Conservation (phyloP, 495 filamentous ascomycete genomes). For the Jackrogersella multiformis region DNA sequence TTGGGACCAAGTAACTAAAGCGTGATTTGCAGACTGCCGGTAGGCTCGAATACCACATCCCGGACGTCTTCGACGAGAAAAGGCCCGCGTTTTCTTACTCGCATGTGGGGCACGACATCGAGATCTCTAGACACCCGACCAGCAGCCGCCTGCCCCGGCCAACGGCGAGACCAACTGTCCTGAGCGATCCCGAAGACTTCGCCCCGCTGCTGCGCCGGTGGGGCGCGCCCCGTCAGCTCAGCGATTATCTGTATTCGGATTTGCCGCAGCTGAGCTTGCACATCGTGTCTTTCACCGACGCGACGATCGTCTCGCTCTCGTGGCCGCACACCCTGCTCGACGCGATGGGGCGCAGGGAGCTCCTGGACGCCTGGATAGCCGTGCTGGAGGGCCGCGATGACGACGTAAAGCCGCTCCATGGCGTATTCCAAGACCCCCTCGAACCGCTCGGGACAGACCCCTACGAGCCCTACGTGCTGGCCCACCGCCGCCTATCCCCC, state of each 20-base stretch:
- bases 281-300: slow-evolving; percentile 58
- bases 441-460: slow-evolving; percentile 9
- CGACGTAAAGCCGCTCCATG: slow-evolving; percentile 50
- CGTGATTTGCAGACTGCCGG: slow-evolving; percentile 35
- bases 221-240: slow-evolving; percentile 43
- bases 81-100: slow-evolving; percentile 53
- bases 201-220: slow-evolving; percentile 26
- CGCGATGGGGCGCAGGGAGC: slow-evolving; percentile 51
- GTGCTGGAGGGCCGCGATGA: slow-evolving; percentile 52
- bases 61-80: slow-evolving; percentile 48
- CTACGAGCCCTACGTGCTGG: slow-evolving; percentile 38
- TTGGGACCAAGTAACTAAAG: background rate
- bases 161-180: slow-evolving; percentile 44
- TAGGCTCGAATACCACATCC: slow-evolving; percentile 59
- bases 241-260: slow-evolving; percentile 55
- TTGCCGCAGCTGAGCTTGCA: slow-evolving; percentile 58
- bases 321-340: slow-evolving; percentile 62
- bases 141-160: slow-evolving; percentile 44
- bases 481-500: slow-evolving; percentile 36
- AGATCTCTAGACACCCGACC: slow-evolving; percentile 49
- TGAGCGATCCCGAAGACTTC: slow-evolving; percentile 46
- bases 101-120: slow-evolving; percentile 40
- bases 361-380: slow-evolving; percentile 51
- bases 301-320: slow-evolving; percentile 56
- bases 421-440: slow-evolving; percentile 47